Evolutionary conservation across 352 stramenopile species (phyloP).

Genomic region (Phytophthora sp.): DNA sequence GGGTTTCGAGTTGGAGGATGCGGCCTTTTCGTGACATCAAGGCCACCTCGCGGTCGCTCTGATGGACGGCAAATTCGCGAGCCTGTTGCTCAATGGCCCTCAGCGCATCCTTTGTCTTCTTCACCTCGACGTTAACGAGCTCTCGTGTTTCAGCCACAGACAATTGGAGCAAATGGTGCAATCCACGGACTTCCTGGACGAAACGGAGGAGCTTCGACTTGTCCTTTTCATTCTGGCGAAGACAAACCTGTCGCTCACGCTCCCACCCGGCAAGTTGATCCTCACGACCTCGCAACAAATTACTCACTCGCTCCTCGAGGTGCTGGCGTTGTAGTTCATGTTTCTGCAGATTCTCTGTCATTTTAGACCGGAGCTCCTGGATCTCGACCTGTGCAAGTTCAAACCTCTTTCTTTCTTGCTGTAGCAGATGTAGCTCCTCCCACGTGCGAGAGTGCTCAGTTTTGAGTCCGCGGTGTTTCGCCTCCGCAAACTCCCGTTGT

Average conservation of each 20-base stretch:
- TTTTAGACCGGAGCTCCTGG: constrained; percentile 13
- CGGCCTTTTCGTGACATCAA: constrained; percentile 55
- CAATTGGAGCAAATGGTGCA: constrained; percentile 30
- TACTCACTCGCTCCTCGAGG: constrained; percentile 29
- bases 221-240: constrained; percentile 22
- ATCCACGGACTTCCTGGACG: constrained; percentile 22
- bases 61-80: constrained; percentile 51
- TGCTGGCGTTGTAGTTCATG: constrained; percentile 10
- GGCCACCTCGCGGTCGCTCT: constrained; percentile 52
- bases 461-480: constrained; percentile 19
- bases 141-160: constrained; percentile 28
- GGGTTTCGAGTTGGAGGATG: constrained; percentile 61
- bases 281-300: constrained; percentile 32
- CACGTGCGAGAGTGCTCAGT: constrained; percentile 13
- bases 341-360: constrained; percentile 1
- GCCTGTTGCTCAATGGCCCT: constrained; percentile 44
- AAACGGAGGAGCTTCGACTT: constrained; percentile 28
- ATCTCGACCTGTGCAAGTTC: constrained; percentile 22
- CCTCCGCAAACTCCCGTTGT: constrained; percentile 13
- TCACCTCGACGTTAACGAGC: constrained; percentile 30
- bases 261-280: constrained; percentile 16
- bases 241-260: constrained; percentile 14
- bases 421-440: constrained; percentile 27
- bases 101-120: constrained; percentile 42
- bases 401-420: constrained; percentile 30